These are phyloP conservation scores for Raddia guianensis DNA, from an alignment of 176 grass and related monocot species.

Conservation along the genomic window DNA sequence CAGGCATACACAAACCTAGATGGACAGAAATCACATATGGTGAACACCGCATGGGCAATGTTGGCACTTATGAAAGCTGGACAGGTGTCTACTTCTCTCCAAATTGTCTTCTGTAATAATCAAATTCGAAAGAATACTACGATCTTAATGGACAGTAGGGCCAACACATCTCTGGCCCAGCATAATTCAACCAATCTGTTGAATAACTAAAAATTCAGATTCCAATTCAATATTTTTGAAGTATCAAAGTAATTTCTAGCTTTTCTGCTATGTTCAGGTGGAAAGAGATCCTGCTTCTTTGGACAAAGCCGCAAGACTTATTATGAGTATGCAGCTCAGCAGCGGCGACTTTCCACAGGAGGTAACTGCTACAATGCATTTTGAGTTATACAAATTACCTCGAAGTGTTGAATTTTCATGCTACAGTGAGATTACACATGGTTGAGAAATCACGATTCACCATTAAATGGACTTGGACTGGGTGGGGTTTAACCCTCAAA, in stretches of 20 bases:
- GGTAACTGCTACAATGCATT: conserved; percentile 41
- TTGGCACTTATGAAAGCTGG: conserved; percentile 76
- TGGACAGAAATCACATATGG: conserved; percentile 64
- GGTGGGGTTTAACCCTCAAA: neutral
- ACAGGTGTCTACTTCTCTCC: conserved; percentile 52
- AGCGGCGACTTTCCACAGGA: conserved; percentile 81
- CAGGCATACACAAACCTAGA: conserved; percentile 73
- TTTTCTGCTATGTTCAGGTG: conserved; percentile 45
- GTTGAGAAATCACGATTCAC: neutral
- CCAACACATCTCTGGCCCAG: neutral
- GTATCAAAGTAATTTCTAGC: neutral
- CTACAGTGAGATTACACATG: neutral
- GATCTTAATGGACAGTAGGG: neutral
- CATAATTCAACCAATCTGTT: conserved; percentile 15
- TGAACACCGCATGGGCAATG: conserved; percentile 81
- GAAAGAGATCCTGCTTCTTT: conserved; percentile 61
- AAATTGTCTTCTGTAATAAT: neutral
- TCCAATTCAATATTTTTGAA: conserved; percentile 8
- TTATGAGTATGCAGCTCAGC: conserved; percentile 59
- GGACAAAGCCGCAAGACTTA: conserved; percentile 62
- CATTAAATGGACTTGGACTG: neutral
- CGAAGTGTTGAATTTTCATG: neutral
- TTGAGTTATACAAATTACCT: neutral
- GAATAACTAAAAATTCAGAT: conserved; percentile 1
- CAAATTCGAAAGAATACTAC: neutral